Evolutionary conservation across 1,139 yeast genomes (phyloP).

Genomic region (Hyphopichia fennica): DNA sequence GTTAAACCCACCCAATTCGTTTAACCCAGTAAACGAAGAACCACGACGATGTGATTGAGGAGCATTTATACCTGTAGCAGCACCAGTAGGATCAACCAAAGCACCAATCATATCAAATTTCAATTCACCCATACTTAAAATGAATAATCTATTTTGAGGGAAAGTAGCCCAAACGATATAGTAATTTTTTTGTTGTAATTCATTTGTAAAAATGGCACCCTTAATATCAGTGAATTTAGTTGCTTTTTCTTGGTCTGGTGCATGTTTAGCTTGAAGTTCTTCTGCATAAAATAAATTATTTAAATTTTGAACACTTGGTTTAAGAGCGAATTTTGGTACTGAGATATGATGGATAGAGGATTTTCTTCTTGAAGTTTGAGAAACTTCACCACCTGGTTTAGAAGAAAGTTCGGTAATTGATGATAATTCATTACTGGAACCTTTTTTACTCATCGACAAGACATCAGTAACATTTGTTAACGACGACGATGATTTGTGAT

Average conservation of each 20-base stretch:
- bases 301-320: slow-evolving; percentile 23
- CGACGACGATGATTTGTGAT: slow-evolving; percentile 36
- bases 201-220: slow-evolving; percentile 44
- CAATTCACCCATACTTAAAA: slow-evolving; percentile 40
- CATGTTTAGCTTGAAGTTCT: slow-evolving; percentile 8
- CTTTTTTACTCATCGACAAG: slow-evolving; percentile 22
- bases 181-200: slow-evolving; percentile 37
- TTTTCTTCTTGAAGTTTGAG: slow-evolving; percentile 18
- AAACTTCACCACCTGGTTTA: slow-evolving; percentile 4
- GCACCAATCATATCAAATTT: slow-evolving; percentile 25
- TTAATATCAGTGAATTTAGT: slow-evolving; percentile 22
- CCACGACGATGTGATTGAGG: slow-evolving; percentile 25
- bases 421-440: slow-evolving; percentile 24
- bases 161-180: slow-evolving; percentile 35
- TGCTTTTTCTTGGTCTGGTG: slow-evolving; percentile 5
- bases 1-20: slow-evolving; percentile 43
- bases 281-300: slow-evolving; percentile 9
- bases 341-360: slow-evolving; percentile 26
- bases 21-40: slow-evolving; percentile 38
- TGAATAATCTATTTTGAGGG: slow-evolving; percentile 19
- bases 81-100: slow-evolving; percentile 19
- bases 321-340: slow-evolving; percentile 33
- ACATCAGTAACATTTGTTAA: slow-evolving; percentile 31
- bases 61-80: slow-evolving; percentile 8
- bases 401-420: slow-evolving; percentile 15